Conservation (phyloP, 2,329 filamentous ascomycete genomes). For the Lasiodiplodia theobromae region DNA sequence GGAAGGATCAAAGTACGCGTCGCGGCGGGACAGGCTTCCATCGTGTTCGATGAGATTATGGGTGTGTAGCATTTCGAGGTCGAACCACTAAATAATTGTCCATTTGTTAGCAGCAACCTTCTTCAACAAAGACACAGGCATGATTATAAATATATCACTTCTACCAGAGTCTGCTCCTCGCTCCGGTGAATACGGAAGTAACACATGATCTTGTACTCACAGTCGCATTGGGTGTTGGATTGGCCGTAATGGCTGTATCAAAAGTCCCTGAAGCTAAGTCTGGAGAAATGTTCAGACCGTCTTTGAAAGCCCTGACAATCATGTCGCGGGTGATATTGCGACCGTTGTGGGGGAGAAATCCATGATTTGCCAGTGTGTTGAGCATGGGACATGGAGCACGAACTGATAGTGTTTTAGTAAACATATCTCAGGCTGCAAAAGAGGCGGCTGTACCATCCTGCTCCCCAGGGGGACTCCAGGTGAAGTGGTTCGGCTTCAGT, state of each 20-base stretch:
- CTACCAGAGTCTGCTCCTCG: too few relatives aligned
- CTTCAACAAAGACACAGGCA: too few relatives aligned
- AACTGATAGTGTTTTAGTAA: slow-evolving; percentile 10
- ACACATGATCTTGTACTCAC: background rate
- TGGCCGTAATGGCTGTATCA: background rate
- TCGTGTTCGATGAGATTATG: slow-evolving; percentile 48
- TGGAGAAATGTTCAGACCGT: background rate
- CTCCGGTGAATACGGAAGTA: background rate
- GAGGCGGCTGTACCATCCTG: background rate
- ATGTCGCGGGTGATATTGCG: slow-evolving; percentile 40
- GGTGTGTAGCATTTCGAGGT: slow-evolving; percentile 41
- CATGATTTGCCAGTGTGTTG: slow-evolving; percentile 45
- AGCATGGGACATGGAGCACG: slow-evolving; percentile 43
- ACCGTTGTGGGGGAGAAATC: slow-evolving; percentile 43
- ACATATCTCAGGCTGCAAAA: background rate
- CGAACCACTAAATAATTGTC: slow-evolving; percentile 32
- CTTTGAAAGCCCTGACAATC: slow-evolving; percentile 32
- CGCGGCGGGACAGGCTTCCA: slow-evolving; percentile 39
- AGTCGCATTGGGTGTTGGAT: background rate
- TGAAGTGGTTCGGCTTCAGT: background rate
- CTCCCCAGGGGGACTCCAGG: background rate
- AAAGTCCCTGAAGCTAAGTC: background rate
- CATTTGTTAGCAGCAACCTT: background rate
- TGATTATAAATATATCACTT: too few relatives aligned
- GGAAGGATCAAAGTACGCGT: background rate